Percentiles rank a stretch among this genome's conserved stretches.
Evolutionary conservation across 1,284 basidiomycete species (phyloP).

Genomic region (Baeospora myosura): DNA sequence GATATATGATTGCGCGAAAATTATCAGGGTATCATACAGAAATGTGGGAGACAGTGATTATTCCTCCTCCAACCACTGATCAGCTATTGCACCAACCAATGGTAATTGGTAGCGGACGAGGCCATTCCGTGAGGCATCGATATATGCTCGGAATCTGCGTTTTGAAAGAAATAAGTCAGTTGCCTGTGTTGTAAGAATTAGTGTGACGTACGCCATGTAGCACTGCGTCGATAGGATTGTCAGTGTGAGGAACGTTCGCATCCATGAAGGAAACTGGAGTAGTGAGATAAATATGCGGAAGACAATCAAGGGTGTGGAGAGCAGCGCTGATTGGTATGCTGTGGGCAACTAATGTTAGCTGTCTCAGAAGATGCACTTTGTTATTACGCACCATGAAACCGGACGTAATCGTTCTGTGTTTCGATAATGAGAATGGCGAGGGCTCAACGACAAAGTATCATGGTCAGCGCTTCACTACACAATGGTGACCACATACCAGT

Average conservation of each 20-base stretch:
- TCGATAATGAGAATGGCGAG: constrained; percentile 65
- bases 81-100: constrained; percentile 62
- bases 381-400: constrained; percentile 65
- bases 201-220: constrained; percentile 47
- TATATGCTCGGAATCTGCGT: constrained; percentile 54
- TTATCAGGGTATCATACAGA: too few species aligned
- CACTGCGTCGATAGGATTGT: constrained; percentile 32
- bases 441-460: constrained; percentile 36
- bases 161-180: background rate
- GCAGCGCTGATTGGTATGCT: constrained; percentile 78
- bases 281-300: constrained; percentile 54
- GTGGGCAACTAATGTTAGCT: constrained; percentile 2
- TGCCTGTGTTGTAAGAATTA: background rate
- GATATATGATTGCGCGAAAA: too few species aligned
- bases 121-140: constrained; percentile 50
- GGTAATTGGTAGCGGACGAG: constrained; percentile 60
- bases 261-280: constrained; percentile 40
- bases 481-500: constrained; percentile 46
- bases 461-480: constrained; percentile 3
- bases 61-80: constrained; percentile 68
- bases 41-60: too few species aligned
- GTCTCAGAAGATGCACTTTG: constrained; percentile 45
- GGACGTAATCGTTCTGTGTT: constrained; percentile 74
- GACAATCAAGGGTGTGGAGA: constrained; percentile 59
- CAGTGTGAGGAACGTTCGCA: constrained; percentile 40